Base-by-base conservation (phyloP, 129 eudicot genomes). In the Heracleum sosnowskyi region DNA sequence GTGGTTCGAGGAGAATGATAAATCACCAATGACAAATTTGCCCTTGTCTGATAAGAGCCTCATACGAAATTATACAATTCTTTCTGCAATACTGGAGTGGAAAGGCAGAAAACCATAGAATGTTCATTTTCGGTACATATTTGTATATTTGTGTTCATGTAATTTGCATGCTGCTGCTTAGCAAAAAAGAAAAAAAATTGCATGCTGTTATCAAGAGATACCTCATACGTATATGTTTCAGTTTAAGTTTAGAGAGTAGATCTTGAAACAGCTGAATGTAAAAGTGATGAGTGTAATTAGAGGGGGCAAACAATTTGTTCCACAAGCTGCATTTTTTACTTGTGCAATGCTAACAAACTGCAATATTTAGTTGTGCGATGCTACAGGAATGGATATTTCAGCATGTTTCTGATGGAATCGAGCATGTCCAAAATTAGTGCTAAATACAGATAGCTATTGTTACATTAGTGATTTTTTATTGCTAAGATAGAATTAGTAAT, bases 21-120 rank as follows among this genome's bases (percentile, higher is more conserved):
- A 40, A 57, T 93, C 97, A 2, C 98, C 98, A 17, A 82, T 91
- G 89, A 93, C 96, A 41, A 86, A 85, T 80, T 84, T 89, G 60
- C 89, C 83, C 0, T 46, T 91, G 82, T 75, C 84, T 2, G 85
- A 85, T 82, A 93, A 86, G 79, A 64, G 69, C 85, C 83, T 93
- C 41, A 82, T 91, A 74, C 93, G 93, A 20, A 88, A 91, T 76
- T 89, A 86, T 82, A 76, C 96, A 13, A 93, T 91, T 76, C 86
- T 83, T 73, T 88, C 92, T 74, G 97, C 96, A 8, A 88, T 93
- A n/a, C 69, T 82, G 83, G 97, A 89, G 82, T 93, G 98, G 98
- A 91, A 86, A 78, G 83, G 88, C 47, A 86, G 86, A 79, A 85
- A 75, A 62, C 35, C 78, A 69, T 82, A 73, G 76, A 41, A 42